Conservation (phyloP, 2,329 filamentous ascomycete genomes). For the Monosporascus sp. region DNA sequence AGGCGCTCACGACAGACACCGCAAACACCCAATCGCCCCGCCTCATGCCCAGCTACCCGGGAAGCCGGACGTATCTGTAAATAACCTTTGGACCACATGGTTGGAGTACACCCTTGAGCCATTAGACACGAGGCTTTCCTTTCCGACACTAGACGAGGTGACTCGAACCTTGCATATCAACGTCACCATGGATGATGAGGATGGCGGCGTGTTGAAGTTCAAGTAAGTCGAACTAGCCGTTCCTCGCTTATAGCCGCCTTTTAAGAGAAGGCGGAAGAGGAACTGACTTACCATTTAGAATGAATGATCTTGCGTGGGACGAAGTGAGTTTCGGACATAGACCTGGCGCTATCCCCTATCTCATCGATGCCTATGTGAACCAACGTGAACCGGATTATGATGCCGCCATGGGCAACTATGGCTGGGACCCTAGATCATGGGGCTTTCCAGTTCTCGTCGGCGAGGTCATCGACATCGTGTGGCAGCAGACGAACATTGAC, state of each 20-base stretch:
- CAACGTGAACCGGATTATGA: constrained; percentile 48
- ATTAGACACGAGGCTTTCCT: constrained; percentile 21
- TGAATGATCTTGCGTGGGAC: constrained; percentile 42
- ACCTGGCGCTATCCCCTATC: constrained; percentile 34
- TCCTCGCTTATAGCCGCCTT: neutral
- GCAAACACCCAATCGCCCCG: neutral
- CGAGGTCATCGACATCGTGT: constrained; percentile 51
- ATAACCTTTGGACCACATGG: constrained; percentile 30
- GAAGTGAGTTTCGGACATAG: constrained; percentile 23
- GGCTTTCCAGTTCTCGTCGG: constrained; percentile 50
- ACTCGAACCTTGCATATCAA: constrained; percentile 45
- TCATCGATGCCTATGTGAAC: constrained; percentile 47
- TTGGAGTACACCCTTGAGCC: constrained; percentile 43
- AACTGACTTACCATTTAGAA: constrained; percentile 17
- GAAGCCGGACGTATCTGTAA: constrained; percentile 26
- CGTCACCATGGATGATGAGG: constrained; percentile 33
- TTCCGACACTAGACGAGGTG: constrained; percentile 40
- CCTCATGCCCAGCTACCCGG: constrained; percentile 20
- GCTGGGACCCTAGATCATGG: constrained; percentile 46
- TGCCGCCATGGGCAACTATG: constrained; percentile 41
- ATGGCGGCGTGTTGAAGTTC: constrained; percentile 32
- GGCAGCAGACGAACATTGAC: constrained; percentile 34
- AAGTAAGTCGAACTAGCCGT: constrained; percentile 18
- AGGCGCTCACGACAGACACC: neutral
- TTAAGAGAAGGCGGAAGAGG: neutral